Conservation (phyloP, 495 filamentous ascomycete genomes). For the Hyaloscypha hepaticicola region DNA sequence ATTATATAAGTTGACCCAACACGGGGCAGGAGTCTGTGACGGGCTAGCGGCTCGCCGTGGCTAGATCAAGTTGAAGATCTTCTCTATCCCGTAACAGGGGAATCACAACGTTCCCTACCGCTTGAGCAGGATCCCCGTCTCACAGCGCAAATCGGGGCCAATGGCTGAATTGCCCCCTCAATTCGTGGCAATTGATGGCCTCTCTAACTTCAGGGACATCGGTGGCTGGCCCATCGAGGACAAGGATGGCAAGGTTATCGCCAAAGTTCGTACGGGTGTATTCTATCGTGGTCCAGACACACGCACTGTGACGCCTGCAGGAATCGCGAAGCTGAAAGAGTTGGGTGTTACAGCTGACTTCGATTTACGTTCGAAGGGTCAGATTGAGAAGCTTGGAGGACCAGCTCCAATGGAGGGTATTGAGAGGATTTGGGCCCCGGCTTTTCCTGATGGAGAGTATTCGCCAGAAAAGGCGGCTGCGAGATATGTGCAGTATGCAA, state of each 20-base stretch:
- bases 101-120: too few species aligned
- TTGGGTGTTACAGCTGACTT: constrained; percentile 42
- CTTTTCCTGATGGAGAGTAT: constrained; percentile 39
- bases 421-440: constrained; percentile 38
- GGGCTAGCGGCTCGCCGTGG: too few species aligned
- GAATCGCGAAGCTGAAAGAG: constrained; percentile 33
- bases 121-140: neutral
- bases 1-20: too few species aligned
- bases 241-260: neutral
- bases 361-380: constrained; percentile 43
- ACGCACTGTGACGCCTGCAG: constrained; percentile 33
- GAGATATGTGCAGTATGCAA: constrained; percentile 32
- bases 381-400: constrained; percentile 35
- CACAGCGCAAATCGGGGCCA: neutral
- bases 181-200: constrained; percentile 36
- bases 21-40: too few species aligned
- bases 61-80: too few species aligned
- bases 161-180: constrained; percentile 30
- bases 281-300: constrained; percentile 41
- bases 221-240: constrained; percentile 29
- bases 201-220: constrained; percentile 41
- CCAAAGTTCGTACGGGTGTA: constrained; percentile 29
- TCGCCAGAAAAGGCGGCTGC: constrained; percentile 32
- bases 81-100: too few species aligned
- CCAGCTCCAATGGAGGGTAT: constrained; percentile 36